phyloP scores from a whole-genome alignment of 345 rosid genomes.

The Eucalyptus guilfoylei region DNA sequence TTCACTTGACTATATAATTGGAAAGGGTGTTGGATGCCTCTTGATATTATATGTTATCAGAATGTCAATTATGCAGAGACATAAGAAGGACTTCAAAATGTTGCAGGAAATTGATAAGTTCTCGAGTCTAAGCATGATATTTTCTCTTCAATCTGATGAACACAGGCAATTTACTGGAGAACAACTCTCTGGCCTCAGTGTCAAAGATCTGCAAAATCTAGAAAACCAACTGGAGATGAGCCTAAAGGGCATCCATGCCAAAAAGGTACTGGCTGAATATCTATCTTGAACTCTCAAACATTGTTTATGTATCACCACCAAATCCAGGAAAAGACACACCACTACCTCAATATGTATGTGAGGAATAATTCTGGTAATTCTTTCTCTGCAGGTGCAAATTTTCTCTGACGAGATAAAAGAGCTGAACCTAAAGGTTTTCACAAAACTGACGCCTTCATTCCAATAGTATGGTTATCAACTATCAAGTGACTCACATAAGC shows the following conservation, averaged over 20 bases:
- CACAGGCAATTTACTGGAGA: conserved; percentile 74
- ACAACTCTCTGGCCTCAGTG: conserved; percentile 50
- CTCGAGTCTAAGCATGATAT: background rate
- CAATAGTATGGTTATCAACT: background rate
- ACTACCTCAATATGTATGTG: background rate
- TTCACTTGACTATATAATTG: background rate
- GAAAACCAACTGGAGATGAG: conserved; percentile 48
- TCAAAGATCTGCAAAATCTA: conserved; percentile 41
- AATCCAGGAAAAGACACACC: background rate
- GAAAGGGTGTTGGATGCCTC: background rate
- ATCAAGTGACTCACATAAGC: background rate
- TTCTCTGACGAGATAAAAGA: background rate
- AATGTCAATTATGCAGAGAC: background rate
- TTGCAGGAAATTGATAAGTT: background rate
- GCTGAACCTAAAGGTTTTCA: background rate
- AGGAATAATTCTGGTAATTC: background rate
- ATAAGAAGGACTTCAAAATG: background rate
- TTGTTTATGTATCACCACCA: background rate
- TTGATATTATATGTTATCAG: background rate
- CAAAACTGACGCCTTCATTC: background rate
- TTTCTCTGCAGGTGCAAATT: conserved; percentile 10
- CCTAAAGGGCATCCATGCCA: conserved; percentile 41
- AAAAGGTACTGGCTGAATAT: conserved; percentile 33
- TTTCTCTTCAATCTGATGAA: background rate
- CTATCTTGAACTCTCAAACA: background rate